phyloP scores from a whole-genome alignment of 106 monocot species.

The Apostasia ramifera region DNA sequence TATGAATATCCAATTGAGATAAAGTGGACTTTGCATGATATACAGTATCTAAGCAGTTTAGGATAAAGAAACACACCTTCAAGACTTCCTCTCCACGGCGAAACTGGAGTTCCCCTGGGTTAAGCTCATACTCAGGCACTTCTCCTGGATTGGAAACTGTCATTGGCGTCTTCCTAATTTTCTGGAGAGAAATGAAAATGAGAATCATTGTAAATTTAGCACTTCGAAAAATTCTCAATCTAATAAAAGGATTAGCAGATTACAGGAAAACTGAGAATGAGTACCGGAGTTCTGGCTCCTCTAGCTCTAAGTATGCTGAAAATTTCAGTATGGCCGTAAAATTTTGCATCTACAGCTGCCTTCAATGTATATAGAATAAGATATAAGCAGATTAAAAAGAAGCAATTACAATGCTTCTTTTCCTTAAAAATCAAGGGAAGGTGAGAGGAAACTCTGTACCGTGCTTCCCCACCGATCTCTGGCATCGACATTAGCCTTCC shows the following conservation, averaged over 20 bases:
- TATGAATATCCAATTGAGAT: too few species aligned
- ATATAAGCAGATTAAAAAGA: too few species aligned
- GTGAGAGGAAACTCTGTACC: slow-evolving; percentile 19
- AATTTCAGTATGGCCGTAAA: slow-evolving; percentile 53
- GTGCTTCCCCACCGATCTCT: slow-evolving; percentile 94
- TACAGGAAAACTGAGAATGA: not conserved
- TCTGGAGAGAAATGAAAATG: slow-evolving; percentile 23
- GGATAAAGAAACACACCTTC: slow-evolving; percentile 19
- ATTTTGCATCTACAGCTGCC: slow-evolving; percentile 85
- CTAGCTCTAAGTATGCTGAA: slow-evolving; percentile 58
- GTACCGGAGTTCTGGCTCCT: slow-evolving; percentile 77
- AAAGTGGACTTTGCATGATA: too few species aligned
- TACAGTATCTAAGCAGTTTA: not conserved
- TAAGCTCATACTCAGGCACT: slow-evolving; percentile 80
- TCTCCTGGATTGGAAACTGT: slow-evolving; percentile 66
- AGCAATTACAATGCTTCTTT: not conserved
- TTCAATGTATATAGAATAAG: slow-evolving; percentile 7
- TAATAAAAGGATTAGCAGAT: not conserved
- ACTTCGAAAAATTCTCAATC: not conserved
- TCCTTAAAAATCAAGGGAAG: not conserved
- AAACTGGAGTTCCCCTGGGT: slow-evolving; percentile 66
- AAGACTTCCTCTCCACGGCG: slow-evolving; percentile 42
- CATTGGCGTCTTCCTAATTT: slow-evolving; percentile 73
- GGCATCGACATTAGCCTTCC: slow-evolving; percentile 75
- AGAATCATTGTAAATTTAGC: not conserved